Conservation (phyloP, 768 basidiomycete genomes). For the Sporobolomyces phaffii region DNA sequence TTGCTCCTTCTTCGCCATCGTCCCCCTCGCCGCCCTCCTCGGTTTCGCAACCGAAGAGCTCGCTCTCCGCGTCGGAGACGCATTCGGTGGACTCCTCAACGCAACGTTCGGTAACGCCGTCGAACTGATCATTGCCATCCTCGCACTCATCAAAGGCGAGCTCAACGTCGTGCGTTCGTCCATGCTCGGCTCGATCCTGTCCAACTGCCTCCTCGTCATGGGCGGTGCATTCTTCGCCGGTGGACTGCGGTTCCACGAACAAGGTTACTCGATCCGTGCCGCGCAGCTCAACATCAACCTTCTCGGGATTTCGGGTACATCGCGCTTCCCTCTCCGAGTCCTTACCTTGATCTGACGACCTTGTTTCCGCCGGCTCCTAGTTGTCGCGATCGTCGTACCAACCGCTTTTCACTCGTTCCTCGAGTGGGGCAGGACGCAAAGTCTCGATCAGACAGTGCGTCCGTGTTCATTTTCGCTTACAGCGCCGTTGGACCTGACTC, state of each 20-base stretch:
- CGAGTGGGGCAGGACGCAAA: background rate
- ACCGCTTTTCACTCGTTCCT: conserved; percentile 61
- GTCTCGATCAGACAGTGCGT: conserved; percentile 1
- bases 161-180: conserved; percentile 69
- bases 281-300: conserved; percentile 42
- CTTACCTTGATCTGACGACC: background rate
- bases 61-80: conserved; percentile 63
- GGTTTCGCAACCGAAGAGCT: conserved; percentile 82
- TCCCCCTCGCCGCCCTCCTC: conserved; percentile 75
- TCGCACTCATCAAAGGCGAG: conserved; percentile 70
- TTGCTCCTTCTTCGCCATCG: conserved; percentile 75
- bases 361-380: conserved; percentile 5
- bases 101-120: conserved; percentile 53
- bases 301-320: conserved; percentile 33
- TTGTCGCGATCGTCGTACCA: conserved; percentile 40
- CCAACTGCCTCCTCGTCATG: conserved; percentile 69
- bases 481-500: background rate
- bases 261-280: conserved; percentile 36
- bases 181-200: conserved; percentile 72
- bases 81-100: conserved; percentile 63
- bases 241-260: conserved; percentile 40
- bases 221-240: conserved; percentile 32
- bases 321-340: too few species aligned
- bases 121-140: conserved; percentile 53
- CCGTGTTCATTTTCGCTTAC: too few species aligned